These are phyloP conservation scores for Kazachstania psychrophila DNA, from an alignment of 805 yeast species.

Conservation along the genomic window DNA sequence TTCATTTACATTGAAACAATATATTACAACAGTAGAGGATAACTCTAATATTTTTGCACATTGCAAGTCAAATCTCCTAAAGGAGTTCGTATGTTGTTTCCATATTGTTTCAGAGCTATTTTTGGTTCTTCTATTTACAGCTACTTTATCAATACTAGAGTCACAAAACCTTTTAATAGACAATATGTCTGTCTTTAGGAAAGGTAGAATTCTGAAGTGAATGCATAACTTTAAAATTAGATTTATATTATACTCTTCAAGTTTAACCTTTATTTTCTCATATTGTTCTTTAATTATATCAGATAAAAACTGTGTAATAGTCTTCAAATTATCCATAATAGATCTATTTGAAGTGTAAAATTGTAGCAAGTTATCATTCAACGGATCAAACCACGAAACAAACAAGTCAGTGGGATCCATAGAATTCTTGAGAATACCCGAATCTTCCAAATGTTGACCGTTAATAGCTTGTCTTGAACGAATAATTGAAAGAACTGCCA, in stretches of 20 bases:
- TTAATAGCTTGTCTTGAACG: constrained; percentile 18
- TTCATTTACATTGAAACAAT: constrained; percentile 44
- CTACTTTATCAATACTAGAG: not conserved
- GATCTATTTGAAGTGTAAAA: constrained; percentile 1
- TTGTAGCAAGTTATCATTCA: constrained; percentile 29
- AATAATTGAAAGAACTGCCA: constrained; percentile 33
- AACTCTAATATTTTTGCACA: constrained; percentile 61
- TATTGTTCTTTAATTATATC: not conserved
- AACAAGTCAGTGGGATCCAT: constrained; percentile 47
- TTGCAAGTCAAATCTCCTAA: constrained; percentile 81
- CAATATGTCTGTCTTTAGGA: constrained; percentile 36
- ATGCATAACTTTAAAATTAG: constrained; percentile 14
- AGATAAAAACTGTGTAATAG: not conserved
- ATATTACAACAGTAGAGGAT: constrained; percentile 69
- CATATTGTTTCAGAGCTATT: constrained; percentile 3
- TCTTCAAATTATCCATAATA: not conserved
- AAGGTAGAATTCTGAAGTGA: constrained; percentile 27
- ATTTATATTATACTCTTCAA: constrained; percentile 10
- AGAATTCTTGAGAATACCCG: constrained; percentile 46
- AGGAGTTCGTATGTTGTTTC: constrained; percentile 54
- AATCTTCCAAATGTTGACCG: constrained; percentile 14
- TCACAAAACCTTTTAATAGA: constrained; percentile 16
- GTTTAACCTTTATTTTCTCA: not conserved
- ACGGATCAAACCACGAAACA: constrained; percentile 33
- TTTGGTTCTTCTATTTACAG: not conserved